Evolutionary conservation across 75 land plant species (phyloP), one percentile per base, ranked within the genome.

Genomic region (Pinus taeda): DNA sequence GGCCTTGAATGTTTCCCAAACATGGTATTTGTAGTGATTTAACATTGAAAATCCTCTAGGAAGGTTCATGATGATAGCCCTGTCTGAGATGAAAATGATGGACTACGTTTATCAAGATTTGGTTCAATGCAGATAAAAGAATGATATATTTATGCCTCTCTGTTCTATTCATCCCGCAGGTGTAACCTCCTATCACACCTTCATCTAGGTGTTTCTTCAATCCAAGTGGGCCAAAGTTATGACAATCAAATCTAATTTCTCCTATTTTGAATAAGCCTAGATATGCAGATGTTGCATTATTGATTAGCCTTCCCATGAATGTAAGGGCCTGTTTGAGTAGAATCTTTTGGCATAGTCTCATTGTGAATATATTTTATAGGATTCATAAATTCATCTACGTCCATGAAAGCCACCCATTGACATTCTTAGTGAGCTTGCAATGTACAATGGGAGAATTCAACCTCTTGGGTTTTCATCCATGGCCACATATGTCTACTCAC

Each of bases 21-120:
- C 93, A 76, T 96, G 94, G 45, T 88, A 96, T 92, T 96, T 96
- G 85, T 90, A 96, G 81, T 96, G 98, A 75, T 96, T 92, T 22
- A 96, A 85, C 49, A 90, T 93, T 83, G 89, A 81, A 58, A 64
- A 79, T 4, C 69, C 30, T 22, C 73, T 57, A 2, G 81, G 75
- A 74, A 88, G 36, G 33, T 79, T 76, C 26, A 76, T 76, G 22
- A 37, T 22, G 58, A 62, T 79, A 88, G 1, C 87, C 91, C 17
- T 80, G 63, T 24, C 75, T 79, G 61, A 96, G 57, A 60, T 86
- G 85, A 65, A 96, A 96, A 79, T 96, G 97, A 73, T 96, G 98
- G 80, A 96, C 94, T 73, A 87, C 26, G 26, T 26, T 26, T 26
- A 92, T 80, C 78, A 93, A 74, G 0, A 86, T 74, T 0, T 80